Evolutionary conservation across 306 rosid genomes (phyloP), one percentile per base, ranked within the genome.

Genomic region (Corylus heterophylla): DNA sequence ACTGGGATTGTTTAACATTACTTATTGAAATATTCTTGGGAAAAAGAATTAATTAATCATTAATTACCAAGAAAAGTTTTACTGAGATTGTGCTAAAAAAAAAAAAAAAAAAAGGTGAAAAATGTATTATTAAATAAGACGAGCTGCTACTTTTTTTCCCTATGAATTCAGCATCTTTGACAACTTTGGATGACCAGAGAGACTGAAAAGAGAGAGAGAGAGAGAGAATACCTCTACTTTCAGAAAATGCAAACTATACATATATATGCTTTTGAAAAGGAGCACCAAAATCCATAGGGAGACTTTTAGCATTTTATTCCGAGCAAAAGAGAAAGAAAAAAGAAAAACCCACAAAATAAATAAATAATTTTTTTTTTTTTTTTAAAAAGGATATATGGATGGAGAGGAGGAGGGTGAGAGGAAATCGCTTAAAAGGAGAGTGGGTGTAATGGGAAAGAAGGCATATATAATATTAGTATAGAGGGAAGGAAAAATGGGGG

Each of bases 351-450:
- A 5, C 42, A 11, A 20, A 61, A 25, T 20, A 55, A n/a, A 22
- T 59, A 22, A 31, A 31, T 31, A 31, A 31, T 2, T 31, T 2
- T 31, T 8, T 3, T 6, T 11, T 4, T 61, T 22, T 22, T 22
- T 0, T n/a, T n/a, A 45, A 45, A 45, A 45, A 1, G 12, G 1
- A 45, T 25, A 5, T 27, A 17, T 11, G 39, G 39, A 27, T 27
- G 39, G 67, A 61, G 20, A 31, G 35, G 35, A 31, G 35, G 35
- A 1, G 51, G 25, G 27, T 27, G 37, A 1, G 59, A 71, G 75
- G n/a, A 71, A 74, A 75, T 2, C 72, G 82, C 81, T 80, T 71
- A 72, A 82, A 84, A 86, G 59, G 83, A 83, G 88, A 81, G 89
- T 75, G 77, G 75, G 72, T 29, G 27, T 22, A 22, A 22, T 22